Evolutionary conservation across 805 yeast species (phyloP), one percentile per base, ranked within the genome.

Genomic region (Candida ficus): DNA sequence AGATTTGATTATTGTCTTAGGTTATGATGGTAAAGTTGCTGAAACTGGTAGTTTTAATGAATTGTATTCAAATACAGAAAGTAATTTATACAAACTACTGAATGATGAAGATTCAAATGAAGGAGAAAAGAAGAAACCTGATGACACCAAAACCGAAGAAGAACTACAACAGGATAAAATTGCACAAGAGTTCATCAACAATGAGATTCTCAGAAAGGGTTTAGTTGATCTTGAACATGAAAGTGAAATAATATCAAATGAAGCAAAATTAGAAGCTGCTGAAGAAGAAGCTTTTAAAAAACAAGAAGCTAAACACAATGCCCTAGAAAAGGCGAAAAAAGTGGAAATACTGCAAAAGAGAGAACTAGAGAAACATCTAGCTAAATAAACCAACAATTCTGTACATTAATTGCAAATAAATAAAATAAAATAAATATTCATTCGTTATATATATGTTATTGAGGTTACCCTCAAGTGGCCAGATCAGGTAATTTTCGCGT

Each of bases 1-100:
- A 42, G 89, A 87, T 46, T 71, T 83, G 46, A 79, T 91, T 12
- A 78, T 93, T 47, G 98, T 93, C 4, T 67, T 93, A 28, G 90
- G 87, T 33, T 69, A 76, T 38, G 83, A 87, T 32, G 95, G 96
- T 13, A 75, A 75, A 37, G 93, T 88, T 34, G 88, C 80, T 7
- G 95, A 86, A 60, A 73, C 73, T 41, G 95, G 93, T 25, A 59
- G 64, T 17, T 87, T 82, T 52, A 66, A 66, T 27, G 78, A 73
- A 18, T 66, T 87, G 41, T 76, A 72, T 45, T 63, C 67, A 19
- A 63, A 83, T 42, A 58, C 63, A 22, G 51, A 57, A 20, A 66
- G 71, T 49, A 68, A 63, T 21, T 47, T 68, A 29, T 66, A 60
- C 33, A 63, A 63, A 42, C 44, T 68, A 14, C 44, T 68, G 35